These are phyloP conservation scores for Leonotis leonurus DNA, from an alignment of 257 asterid species.

Conservation along the genomic window DNA sequence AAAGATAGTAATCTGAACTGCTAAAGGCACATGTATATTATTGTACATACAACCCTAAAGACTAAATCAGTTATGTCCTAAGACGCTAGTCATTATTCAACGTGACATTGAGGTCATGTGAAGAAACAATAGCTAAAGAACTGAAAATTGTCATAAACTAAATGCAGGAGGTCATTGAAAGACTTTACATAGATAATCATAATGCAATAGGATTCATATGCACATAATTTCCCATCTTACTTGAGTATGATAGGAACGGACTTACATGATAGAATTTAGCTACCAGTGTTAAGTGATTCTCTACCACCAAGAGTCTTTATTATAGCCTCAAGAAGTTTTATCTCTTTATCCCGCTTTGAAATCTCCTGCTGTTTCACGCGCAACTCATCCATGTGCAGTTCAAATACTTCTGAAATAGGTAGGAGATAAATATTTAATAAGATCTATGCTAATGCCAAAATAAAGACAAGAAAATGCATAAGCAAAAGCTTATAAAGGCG, in stretches of 20 bases:
- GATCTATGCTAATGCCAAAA: not conserved
- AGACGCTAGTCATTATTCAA: too few species aligned
- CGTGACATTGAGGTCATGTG: too few species aligned
- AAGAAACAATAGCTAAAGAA: not conserved
- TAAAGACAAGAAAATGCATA: not conserved
- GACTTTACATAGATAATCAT: not conserved
- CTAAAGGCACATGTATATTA: too few species aligned
- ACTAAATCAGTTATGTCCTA: too few species aligned
- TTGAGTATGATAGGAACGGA: conserved; percentile 7
- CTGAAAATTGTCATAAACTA: not conserved
- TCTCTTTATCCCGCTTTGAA: conserved; percentile 71
- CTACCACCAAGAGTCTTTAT: conserved; percentile 90
- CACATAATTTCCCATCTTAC: conserved; percentile 8
- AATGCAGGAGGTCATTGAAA: not conserved
- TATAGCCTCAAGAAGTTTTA: conserved; percentile 92
- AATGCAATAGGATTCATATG: conserved; percentile 11
- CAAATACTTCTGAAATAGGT: conserved; percentile 71
- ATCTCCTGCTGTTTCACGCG: conserved; percentile 88
- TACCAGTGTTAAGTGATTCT: conserved; percentile 30
- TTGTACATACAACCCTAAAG: too few species aligned
- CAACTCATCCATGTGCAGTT: conserved; percentile 91
- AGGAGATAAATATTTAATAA: not conserved
- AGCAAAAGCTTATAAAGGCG: not conserved
- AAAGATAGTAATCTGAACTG: too few species aligned
- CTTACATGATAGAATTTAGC: conserved; percentile 23